Evolutionary conservation across 176 grass and related monocot species (phyloP).

Genomic region (Elymus sibiricus): DNA sequence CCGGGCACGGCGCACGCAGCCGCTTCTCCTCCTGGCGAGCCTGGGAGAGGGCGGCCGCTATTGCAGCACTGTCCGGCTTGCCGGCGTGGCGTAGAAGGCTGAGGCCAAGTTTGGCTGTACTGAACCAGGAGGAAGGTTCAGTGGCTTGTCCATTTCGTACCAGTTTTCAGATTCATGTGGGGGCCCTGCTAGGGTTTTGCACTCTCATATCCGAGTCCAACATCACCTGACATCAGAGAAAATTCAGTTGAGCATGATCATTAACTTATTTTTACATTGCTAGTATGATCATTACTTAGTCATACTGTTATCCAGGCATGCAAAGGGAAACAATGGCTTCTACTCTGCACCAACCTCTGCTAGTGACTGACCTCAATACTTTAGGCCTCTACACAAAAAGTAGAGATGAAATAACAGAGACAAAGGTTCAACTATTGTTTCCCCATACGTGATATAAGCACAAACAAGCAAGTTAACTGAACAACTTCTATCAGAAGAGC

Average conservation of each 20-base stretch:
- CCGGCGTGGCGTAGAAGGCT: neutral
- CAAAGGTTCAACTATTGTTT: neutral
- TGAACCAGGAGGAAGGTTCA: neutral
- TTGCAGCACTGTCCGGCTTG: conserved; percentile 13
- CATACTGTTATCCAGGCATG: too few relatives aligned
- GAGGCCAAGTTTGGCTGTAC: neutral
- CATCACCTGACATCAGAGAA: neutral
- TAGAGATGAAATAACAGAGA: neutral
- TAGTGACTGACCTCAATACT: neutral
- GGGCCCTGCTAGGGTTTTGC: neutral
- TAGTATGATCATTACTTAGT: too few relatives aligned
- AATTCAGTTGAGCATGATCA: neutral
- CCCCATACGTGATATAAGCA: conserved; percentile 27
- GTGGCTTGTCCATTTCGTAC: conserved; percentile 6
- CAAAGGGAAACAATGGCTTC: neutral
- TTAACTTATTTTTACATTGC: too few relatives aligned
- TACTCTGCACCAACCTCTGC: neutral
- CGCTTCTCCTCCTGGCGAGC: neutral
- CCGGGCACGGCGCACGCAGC: too few relatives aligned
- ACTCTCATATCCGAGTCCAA: neutral
- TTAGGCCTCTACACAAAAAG: neutral
- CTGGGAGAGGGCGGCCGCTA: neutral
- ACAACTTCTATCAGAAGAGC: neutral
- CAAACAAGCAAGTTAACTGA: neutral
- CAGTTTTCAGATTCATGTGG: neutral